Evolutionary conservation across 2,329 filamentous ascomycete species (phyloP).

Genomic region (Aspergillus puulaauensis): DNA sequence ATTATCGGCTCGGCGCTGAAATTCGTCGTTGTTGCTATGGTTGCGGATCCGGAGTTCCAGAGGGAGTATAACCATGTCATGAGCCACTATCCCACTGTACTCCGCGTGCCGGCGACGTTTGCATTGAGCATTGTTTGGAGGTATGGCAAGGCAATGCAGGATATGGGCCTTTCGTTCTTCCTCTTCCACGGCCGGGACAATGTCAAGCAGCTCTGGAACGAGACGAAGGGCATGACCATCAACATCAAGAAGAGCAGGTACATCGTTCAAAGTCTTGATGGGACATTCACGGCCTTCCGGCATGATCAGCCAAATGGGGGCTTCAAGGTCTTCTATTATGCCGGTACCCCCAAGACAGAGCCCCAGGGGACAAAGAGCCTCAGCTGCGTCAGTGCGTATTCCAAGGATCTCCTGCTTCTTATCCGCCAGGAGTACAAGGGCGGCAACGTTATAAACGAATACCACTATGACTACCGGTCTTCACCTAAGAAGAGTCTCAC

Average conservation of each 20-base stretch:
- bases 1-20: conserved; percentile 46
- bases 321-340: conserved; percentile 43
- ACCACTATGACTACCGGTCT: conserved; percentile 48
- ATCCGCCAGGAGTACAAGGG: conserved; percentile 48
- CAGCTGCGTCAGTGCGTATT: conserved; percentile 50
- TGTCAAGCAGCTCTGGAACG: conserved; percentile 48
- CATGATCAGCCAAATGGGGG: conserved; percentile 37
- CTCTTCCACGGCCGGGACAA: conserved; percentile 51
- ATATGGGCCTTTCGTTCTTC: conserved; percentile 47
- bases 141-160: conserved; percentile 47
- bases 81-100: conserved; percentile 30
- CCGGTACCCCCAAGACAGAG: conserved; percentile 44
- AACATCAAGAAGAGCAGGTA: conserved; percentile 48
- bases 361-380: conserved; percentile 44
- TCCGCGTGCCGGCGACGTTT: conserved; percentile 40
- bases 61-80: conserved; percentile 51
- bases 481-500: conserved; percentile 27
- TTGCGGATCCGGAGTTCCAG: conserved; percentile 55
- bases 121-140: conserved; percentile 51
- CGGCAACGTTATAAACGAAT: conserved; percentile 46
- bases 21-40: conserved; percentile 50
- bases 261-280: conserved; percentile 49
- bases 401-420: conserved; percentile 46
- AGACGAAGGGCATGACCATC: conserved; percentile 51
- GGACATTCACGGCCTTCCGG: conserved; percentile 52